Evolutionary conservation across 768 basidiomycete genomes (phyloP), one percentile per base, ranked within the genome.

Genomic region (Russula sp.): DNA sequence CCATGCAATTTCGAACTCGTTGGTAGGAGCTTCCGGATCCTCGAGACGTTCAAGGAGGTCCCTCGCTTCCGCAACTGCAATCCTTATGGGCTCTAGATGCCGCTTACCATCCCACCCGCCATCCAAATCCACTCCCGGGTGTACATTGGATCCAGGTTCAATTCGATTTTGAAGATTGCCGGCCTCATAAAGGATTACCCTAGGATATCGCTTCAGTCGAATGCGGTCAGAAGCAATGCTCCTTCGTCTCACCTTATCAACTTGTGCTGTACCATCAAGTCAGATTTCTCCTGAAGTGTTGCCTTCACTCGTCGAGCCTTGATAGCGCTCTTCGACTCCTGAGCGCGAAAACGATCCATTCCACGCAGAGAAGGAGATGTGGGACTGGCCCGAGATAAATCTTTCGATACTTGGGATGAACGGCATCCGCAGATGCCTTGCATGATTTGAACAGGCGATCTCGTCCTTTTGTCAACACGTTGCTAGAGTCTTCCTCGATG

Each of bases 341-440:
- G 30, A 1, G 55, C 55, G 7, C 32, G 48, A 14, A 20, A 30
- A 14, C 24, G 49, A 61, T 44, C 59, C 64, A 65, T 46, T 65
- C 59, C 42, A 65, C 6, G 34, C 64, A 61, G 64, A 65, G 50
- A 44, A 65, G 55, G n/a, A 65, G 59, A 38, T 65, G 64, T 1
- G 64, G 64, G 11, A 65, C 5, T 8, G 59, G 59, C 11, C 64
- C 64, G 22, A 65, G 64, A 26, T 61, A 61, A 11, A 56, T 18
- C 8, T 61, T 65, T n/a, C 64, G 48, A 22, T 61, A 65, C 18
- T 42, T 36, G 3, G 30, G 32, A 34, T 61, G 59, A 16, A 65
- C 59, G 2, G 8, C 30, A 7, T 32, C 32, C 49, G 32, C 54
- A 13, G 59, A 51, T 38, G 30, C 52, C 49, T 57, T 65, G 64